Evolutionary conservation across 2,329 filamentous ascomycete genomes (phyloP).

Genomic region (Knoxdaviesia capensis): DNA sequence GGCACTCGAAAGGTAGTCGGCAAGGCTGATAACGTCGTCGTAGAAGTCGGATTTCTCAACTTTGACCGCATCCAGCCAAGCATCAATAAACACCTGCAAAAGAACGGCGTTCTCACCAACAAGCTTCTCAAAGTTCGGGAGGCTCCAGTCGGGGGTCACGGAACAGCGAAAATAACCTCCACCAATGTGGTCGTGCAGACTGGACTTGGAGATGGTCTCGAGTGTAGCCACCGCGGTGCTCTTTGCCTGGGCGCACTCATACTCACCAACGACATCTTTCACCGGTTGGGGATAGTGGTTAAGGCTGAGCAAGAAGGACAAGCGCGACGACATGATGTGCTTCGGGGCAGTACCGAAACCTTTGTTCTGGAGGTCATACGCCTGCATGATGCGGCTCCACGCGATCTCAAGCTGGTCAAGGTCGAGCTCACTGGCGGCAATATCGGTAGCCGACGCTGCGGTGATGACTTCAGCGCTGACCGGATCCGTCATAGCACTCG

Average conservation of each 20-base stretch:
- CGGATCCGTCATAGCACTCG: no score
- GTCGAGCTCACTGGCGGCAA: slow-evolving; percentile 50
- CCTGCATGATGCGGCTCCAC: slow-evolving; percentile 55
- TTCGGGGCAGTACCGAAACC: slow-evolving; percentile 74
- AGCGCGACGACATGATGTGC: slow-evolving; percentile 72
- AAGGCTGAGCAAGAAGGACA: slow-evolving; percentile 63
- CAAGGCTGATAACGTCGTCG: slow-evolving; percentile 61
- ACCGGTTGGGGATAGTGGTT: slow-evolving; percentile 52
- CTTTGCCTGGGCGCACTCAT: slow-evolving; percentile 53
- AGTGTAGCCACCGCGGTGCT: slow-evolving; percentile 69
- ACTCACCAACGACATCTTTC: slow-evolving; percentile 67
- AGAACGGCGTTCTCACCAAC: slow-evolving; percentile 82
- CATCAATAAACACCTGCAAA: slow-evolving; percentile 67
- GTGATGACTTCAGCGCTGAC: no score
- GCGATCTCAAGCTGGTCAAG: slow-evolving; percentile 84
- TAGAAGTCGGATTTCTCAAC: slow-evolving; percentile 49
- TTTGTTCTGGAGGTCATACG: slow-evolving; percentile 60
- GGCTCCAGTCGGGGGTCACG: slow-evolving; percentile 76
- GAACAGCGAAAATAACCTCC: slow-evolving; percentile 54
- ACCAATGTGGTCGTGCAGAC: slow-evolving; percentile 34
- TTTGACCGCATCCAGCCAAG: slow-evolving; percentile 40
- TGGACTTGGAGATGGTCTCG: slow-evolving; percentile 43
- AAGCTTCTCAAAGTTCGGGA: slow-evolving; percentile 97
- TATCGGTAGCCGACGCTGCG: background rate
- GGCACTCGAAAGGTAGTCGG: slow-evolving; percentile 60